Evolutionary conservation across 805 yeast species (phyloP), one percentile per base, ranked within the genome.

Genomic region (Starmerella lactis-condensi): DNA sequence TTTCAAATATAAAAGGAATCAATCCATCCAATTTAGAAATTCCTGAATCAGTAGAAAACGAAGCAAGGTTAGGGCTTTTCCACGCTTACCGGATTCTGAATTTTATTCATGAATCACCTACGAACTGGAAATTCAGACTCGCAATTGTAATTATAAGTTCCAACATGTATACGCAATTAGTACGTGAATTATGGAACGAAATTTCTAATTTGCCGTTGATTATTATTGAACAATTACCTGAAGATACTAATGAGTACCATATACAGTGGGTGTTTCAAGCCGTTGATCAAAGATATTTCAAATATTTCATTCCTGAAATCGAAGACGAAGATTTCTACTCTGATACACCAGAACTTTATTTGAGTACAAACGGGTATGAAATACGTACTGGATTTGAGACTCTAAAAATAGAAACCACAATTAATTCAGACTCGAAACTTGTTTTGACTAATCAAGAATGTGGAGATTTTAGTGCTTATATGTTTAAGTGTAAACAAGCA

Each of bases 1-100:
- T 83, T 9, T 78, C 95, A 30, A 98, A 98, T 0, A 96, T 89
- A 56, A 83, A 89, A 23, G 91, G 93, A 2, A 57, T 89, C 24
- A 50, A 73, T 2, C 95, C 98, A 0, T 52, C 67, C 1, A 51
- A 67, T 9, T 76, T 85, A 83, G 62, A 53, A 3, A 43, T 77
- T 23, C 43, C 30, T 11, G 13, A 6, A 6, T 32, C 39, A 1
- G 38, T 46, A 3, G 24, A 18, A 4, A 37, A 49, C 4, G 65
- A 69, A 31, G 47, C 69, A 0, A 57, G 61, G 0, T 51, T 82
- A 16, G 60, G 93, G 0, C 61, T 83, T 30, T 92, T 79, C 50
- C 89, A 82, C 53, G 65, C 81, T 30, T 60, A 62, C 38, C 62
- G 68, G 11, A 74, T 82, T 3, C 68, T 72, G 39, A 45, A 61